Conservation (phyloP, 129 eudicot species). For the Scalesia atractyloides region DNA sequence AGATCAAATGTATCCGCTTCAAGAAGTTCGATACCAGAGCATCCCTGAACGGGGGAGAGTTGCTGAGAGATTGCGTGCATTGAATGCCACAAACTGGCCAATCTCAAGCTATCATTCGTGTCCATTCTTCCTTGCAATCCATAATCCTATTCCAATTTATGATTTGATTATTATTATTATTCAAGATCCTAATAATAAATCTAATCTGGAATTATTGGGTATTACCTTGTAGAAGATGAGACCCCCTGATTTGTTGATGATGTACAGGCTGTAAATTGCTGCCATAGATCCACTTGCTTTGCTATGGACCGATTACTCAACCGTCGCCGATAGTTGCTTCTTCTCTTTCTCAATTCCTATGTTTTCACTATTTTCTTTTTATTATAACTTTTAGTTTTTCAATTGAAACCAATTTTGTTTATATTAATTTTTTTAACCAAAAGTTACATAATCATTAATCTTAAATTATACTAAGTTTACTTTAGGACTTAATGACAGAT, state of each 20-base stretch:
- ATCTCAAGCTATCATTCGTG: slow-evolving; percentile 85
- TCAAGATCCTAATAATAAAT: not conserved
- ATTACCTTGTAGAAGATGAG: slow-evolving; percentile 94
- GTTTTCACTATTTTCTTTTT: too few species aligned
- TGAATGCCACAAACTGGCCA: slow-evolving; percentile 96
- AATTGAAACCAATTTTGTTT: too few species aligned
- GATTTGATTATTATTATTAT: not conserved
- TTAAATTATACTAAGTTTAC: too few species aligned
- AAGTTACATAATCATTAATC: too few species aligned
- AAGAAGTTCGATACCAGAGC: slow-evolving; percentile 84
- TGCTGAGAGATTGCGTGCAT: slow-evolving; percentile 99
- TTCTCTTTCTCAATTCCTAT: too few species aligned
- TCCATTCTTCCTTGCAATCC: slow-evolving; percentile 98
- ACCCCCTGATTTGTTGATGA: slow-evolving; percentile 97
- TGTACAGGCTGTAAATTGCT: slow-evolving; percentile 87
- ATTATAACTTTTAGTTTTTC: too few species aligned
- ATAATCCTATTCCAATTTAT: slow-evolving; percentile 51
- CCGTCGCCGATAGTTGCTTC: too few species aligned
- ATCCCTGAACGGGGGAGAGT: slow-evolving; percentile 74
- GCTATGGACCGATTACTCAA: too few species aligned
- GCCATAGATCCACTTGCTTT: slow-evolving; percentile 41
- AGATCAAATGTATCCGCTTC: slow-evolving; percentile 97
- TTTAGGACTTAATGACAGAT: too few species aligned
- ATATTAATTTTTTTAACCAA: too few species aligned
- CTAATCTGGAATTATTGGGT: not conserved